These are phyloP conservation scores for Lolium multiflorum DNA, from an alignment of 176 grass and related monocot species.

Conservation along the genomic window DNA sequence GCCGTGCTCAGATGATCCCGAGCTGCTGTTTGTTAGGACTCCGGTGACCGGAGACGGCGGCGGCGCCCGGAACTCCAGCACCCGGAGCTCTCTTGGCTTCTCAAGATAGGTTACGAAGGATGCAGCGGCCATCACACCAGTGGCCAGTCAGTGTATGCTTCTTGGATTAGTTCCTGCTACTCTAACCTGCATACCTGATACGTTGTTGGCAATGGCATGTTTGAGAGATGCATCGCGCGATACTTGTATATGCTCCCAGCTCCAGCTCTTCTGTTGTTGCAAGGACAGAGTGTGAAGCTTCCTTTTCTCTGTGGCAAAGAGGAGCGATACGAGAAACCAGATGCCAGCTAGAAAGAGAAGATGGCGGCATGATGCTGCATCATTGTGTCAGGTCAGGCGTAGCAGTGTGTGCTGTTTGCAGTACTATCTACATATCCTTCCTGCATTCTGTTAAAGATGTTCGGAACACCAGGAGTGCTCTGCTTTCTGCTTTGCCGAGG, in stretches of 20 bases:
- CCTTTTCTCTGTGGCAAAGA: constrained; percentile 41
- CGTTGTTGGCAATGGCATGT: neutral
- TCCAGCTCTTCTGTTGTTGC: neutral
- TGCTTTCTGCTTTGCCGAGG: constrained; percentile 25
- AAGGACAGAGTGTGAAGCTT: constrained; percentile 36
- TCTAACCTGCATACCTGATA: neutral
- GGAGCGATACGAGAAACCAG: constrained; percentile 24
- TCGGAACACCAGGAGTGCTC: constrained; percentile 32
- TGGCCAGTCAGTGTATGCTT: neutral
- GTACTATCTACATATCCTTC: constrained; percentile 32
- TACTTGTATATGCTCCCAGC: neutral
- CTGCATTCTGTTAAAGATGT: constrained; percentile 37
- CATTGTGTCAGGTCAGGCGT: constrained; percentile 40
- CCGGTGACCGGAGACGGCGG: constrained; percentile 76
- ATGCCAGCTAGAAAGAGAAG: constrained; percentile 51
- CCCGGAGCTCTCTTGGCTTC: constrained; percentile 43
- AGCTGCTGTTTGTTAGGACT: constrained; percentile 34
- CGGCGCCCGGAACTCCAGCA: constrained; percentile 65
- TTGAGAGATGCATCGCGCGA: neutral
- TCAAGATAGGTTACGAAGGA: constrained; percentile 43
- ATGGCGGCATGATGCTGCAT: constrained; percentile 48
- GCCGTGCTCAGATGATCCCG: constrained; percentile 36
- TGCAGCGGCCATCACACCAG: constrained; percentile 32
- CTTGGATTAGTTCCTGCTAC: neutral
- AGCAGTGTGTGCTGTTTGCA: constrained; percentile 21